Evolutionary conservation across 345 rosid genomes (phyloP), one percentile per base, ranked within the genome.

Genomic region (Durio zibethinus): DNA sequence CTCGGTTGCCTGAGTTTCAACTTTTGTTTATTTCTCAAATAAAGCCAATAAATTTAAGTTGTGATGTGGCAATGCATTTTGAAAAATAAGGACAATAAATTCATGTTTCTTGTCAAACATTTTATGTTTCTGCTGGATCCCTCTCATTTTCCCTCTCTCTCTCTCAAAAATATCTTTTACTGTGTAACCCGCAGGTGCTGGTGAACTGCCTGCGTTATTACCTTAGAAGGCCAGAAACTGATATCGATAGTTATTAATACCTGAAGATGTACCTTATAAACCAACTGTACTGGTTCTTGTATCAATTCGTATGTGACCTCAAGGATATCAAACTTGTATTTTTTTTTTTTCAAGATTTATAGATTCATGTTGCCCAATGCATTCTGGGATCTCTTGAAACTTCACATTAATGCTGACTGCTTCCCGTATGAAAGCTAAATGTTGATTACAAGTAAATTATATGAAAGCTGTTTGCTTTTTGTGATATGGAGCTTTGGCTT

Each of bases 141-240:
- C 35, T 43, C 36, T 12, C 33, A 15, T 15, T 57, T 15, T 42
- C 50, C 59, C 35, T 42, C 23, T 38, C 43, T 18, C 8, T 36
- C 38, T 36, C 38, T n/a, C n/a, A n/a, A 23, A 36, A 60, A 20
- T 8, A 10, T 72, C 60, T 64, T 35, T 0, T 73, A 0, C 18
- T 48, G 7, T 40, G 54, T 45, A 27, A 85, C 53, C 21, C 76
- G 78, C 89, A 94, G 99, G 97, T 90, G 63, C 72, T 93, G 68
- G 83, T 87, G 78, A 94, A 94, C 84, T 87, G 92, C 63, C 85
- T 94, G 82, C 95, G 98, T 27, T 94, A 90, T 90, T 94, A 87
- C 81, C 91, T 94, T 43, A 86, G 98, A 76, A 89, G 97, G 92
- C 98, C 99, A 2, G 99, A 93, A 80, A 94, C 94, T 0, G 98